Conservation (phyloP, 352 stramenopile species). For the Pythium dissimile region DNA sequence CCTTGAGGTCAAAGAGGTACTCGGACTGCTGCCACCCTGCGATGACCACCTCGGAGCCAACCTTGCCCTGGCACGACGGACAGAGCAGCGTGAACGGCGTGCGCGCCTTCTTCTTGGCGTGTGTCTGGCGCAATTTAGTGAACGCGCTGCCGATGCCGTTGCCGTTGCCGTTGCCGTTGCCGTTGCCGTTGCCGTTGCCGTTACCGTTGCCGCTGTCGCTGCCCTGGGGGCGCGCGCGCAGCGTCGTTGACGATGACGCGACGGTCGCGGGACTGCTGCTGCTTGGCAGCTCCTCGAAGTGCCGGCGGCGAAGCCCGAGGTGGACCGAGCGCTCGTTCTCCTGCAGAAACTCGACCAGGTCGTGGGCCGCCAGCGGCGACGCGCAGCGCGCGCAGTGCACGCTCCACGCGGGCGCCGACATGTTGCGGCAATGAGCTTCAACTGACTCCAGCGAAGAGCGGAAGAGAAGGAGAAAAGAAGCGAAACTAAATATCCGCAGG, state of each 20-base stretch:
- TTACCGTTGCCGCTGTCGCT: too few species aligned
- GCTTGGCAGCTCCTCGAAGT: constrained; percentile 31
- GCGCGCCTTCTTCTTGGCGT: constrained; percentile 40
- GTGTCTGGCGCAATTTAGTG: constrained; percentile 32
- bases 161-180: too few species aligned
- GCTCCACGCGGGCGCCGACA: constrained; percentile 8
- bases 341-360: constrained; percentile 44
- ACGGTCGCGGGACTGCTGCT: too few species aligned
- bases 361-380: constrained; percentile 6
- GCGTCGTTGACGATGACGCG: too few species aligned
- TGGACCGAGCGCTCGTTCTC: constrained; percentile 50
- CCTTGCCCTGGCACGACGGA: constrained; percentile 37
- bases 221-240: too few species aligned
- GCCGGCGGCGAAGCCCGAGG: constrained; percentile 33
- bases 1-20: constrained; percentile 52
- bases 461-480: background rate
- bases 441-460: too few species aligned
- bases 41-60: constrained; percentile 45
- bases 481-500: background rate
- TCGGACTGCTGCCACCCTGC: constrained; percentile 17
- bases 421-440: too few species aligned
- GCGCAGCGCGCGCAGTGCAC: constrained; percentile 21
- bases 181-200: too few species aligned
- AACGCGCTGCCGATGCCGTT: too few species aligned
- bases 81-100: constrained; percentile 55